A percentile compares a stretch with the other conserved stretches of the same genome.
These are phyloP conservation scores for Fusarium duplospermum DNA, from an alignment of 2,329 filamentous ascomycete genomes.

Conservation along the genomic window DNA sequence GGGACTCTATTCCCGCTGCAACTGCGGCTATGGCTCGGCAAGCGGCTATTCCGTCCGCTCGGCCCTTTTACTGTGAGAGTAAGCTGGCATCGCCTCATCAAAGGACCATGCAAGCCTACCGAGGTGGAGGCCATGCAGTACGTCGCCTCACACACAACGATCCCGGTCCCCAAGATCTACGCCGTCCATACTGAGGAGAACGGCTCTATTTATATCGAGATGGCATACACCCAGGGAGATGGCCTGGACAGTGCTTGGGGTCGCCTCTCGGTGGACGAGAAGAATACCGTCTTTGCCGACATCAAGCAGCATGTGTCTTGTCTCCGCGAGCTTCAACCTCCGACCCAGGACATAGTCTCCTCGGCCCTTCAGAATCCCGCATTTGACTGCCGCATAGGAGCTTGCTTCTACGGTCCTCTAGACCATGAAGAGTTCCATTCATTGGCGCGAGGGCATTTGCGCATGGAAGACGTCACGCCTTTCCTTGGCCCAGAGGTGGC, in stretches of 20 bases:
- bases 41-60: constrained; percentile 37
- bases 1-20: constrained; percentile 37
- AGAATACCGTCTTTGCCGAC: constrained; percentile 34
- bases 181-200: constrained; percentile 33
- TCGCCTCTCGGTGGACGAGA: constrained; percentile 35
- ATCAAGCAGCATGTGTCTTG: constrained; percentile 37
- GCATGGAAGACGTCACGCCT: constrained; percentile 36
- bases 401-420: constrained; percentile 42
- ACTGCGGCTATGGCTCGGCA: constrained; percentile 45
- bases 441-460: constrained; percentile 32
- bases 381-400: constrained; percentile 43
- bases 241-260: constrained; percentile 34
- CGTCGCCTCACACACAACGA: constrained; percentile 41
- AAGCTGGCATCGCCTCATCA: constrained; percentile 46
- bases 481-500: constrained; percentile 40
- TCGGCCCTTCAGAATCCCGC: constrained; percentile 44
- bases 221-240: constrained; percentile 40
- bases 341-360: constrained; percentile 31
- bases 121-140: constrained; percentile 49
- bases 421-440: constrained; percentile 43
- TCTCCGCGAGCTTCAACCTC: constrained; percentile 43
- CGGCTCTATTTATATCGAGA: constrained; percentile 42
- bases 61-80: constrained; percentile 31
- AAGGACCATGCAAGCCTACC: constrained; percentile 44
- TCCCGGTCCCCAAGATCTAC: constrained; percentile 45